phyloP scores from a whole-genome alignment of 2,329 filamentous ascomycete species.

The Chaetomium olivaceum region DNA sequence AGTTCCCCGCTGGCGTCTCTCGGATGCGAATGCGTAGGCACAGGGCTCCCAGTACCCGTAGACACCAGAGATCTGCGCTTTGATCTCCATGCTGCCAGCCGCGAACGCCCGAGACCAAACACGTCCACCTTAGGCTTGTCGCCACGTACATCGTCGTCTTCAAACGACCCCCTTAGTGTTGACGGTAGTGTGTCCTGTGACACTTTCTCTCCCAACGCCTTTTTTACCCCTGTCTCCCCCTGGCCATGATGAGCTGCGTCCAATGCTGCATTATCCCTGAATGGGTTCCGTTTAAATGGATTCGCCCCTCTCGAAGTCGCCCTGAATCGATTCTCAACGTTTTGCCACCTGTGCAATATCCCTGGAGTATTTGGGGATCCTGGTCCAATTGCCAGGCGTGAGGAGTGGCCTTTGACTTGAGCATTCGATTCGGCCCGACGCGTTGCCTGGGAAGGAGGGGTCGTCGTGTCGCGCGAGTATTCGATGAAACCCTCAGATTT shows the following conservation, averaged over 20 bases:
- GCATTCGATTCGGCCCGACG: too few species aligned
- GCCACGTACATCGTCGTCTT: slow-evolving; percentile 13
- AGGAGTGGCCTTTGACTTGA: background rate
- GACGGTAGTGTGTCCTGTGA: slow-evolving; percentile 9
- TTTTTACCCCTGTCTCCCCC: background rate
- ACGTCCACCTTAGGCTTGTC: slow-evolving; percentile 14
- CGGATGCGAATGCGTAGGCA: background rate
- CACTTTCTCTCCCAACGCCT: background rate
- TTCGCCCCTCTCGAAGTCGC: background rate
- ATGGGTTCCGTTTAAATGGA: slow-evolving; percentile 9
- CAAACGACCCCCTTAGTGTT: background rate
- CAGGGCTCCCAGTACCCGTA: slow-evolving; percentile 14
- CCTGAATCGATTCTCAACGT: background rate
- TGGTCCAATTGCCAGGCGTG: background rate
- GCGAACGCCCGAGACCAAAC: slow-evolving; percentile 22
- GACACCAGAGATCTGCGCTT: slow-evolving; percentile 17
- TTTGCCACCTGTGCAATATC: background rate
- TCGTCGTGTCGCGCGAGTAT: background rate
- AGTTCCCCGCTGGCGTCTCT: background rate
- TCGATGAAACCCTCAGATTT: background rate
- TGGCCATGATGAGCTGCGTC: background rate
- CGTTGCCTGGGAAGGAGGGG: background rate
- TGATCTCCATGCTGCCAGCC: slow-evolving; percentile 23
- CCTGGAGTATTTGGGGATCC: background rate
- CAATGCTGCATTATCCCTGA: background rate